Base-by-base conservation (phyloP, 2,329 filamentous ascomycete genomes). In the Xylaria sp. region DNA sequence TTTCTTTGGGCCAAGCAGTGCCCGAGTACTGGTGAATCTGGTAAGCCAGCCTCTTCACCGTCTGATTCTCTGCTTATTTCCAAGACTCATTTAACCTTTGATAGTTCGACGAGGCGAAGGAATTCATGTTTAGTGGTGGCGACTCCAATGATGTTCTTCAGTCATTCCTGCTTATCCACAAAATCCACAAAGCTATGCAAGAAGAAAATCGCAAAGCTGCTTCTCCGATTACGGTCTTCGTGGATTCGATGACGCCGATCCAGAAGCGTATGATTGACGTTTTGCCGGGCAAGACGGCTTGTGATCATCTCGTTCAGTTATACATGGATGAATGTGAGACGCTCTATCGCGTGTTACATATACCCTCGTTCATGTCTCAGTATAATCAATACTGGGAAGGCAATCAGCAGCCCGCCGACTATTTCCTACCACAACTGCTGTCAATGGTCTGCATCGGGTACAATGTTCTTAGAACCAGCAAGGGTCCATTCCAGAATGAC, bases 221-320 rank as follows among this genome's bases (percentile, higher is more conserved):
- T 50, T 78, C 83, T 5, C 86, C 87, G 0, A 87, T 88, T 54
- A 81, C 85, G 2, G 86, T 88, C 39, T 88, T 85, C 72, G 86
- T 88, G 34, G 85, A 88, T 73, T 88, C 86, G n/a, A 85, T 88
- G 80, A 85, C 87, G 75, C 86, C 87, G 0, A 82, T 88, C 2
- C 83, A 84, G 66, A 87, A 87, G 75, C 85, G 87, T 56, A 89
- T 89, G 87, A 82, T 81, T 37, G 86, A 88, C 66, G 86, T 88
- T 15, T 74, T 88, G 20, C 87, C 87, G 0, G 83, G 82, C 39
- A 85, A 82, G 74, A 67, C 78, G 0, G 82, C 86, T 9, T 89
- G 87, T 76, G 86, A 88, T 72, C 81, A 83, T 15, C 80, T 88
- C 3, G 73, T 88, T 2, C 77, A 82, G 8, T 78, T 83, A 1